phyloP scores from a whole-genome alignment of 208 protist species.

The Lotmaria passim region DNA sequence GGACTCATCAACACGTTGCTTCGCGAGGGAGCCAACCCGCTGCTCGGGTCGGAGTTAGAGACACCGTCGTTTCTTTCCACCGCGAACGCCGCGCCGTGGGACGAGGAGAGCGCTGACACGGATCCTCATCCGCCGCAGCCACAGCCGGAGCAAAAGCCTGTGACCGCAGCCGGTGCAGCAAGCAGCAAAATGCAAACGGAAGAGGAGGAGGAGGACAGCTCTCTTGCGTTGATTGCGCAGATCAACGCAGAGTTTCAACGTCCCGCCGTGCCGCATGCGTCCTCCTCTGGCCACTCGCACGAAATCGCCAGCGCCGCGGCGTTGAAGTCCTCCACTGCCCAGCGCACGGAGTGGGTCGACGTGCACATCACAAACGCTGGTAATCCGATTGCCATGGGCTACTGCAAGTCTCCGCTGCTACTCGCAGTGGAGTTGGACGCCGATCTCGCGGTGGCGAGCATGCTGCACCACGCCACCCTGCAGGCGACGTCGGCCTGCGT shows the following conservation, averaged over 20 bases:
- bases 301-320: neutral
- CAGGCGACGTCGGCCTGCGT: conserved; percentile 21
- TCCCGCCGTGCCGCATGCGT: neutral
- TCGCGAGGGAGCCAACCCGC: conserved; percentile 42
- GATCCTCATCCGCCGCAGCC: neutral
- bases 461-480: conserved; percentile 33
- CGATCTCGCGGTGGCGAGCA: conserved; percentile 37
- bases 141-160: too few relatives aligned
- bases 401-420: conserved; percentile 45
- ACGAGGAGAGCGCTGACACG: neutral
- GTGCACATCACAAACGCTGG: conserved; percentile 45
- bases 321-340: neutral
- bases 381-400: conserved; percentile 23
- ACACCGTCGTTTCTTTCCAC: conserved; percentile 13
- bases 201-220: conserved; percentile 8
- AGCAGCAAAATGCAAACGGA: neutral
- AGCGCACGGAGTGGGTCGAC: conserved; percentile 28
- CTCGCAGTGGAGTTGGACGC: conserved; percentile 42
- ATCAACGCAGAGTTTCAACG: conserved; percentile 14
- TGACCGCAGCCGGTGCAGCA: neutral
- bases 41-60: conserved; percentile 27
- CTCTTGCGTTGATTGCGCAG: conserved; percentile 4
- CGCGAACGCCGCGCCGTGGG: conserved; percentile 3
- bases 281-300: neutral
- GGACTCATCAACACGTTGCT: conserved; percentile 47